Percentiles rank a stretch among this genome's conserved stretches.
Conservation (phyloP, 257 asterid species). For the Solanum habrochaites region DNA sequence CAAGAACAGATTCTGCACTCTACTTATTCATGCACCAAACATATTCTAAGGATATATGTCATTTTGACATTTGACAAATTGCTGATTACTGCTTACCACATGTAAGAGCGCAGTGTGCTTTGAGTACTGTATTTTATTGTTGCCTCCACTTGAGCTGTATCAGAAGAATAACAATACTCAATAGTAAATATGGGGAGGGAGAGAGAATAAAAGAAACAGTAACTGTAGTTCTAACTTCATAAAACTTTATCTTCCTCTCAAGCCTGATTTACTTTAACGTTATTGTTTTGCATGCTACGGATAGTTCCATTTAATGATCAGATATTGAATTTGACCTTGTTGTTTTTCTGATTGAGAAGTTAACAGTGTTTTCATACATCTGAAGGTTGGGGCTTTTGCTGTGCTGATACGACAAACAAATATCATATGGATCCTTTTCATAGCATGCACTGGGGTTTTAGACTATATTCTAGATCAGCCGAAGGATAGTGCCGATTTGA, state of each 20-base stretch:
- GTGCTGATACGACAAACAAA: constrained; percentile 90
- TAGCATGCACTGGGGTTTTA: constrained; percentile 60
- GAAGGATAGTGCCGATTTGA: constrained; percentile 18
- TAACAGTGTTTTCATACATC: background rate
- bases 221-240: background rate
- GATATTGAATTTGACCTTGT: background rate
- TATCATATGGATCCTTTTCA: constrained; percentile 81
- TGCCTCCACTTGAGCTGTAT: background rate
- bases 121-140: background rate
- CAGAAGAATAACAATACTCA: background rate
- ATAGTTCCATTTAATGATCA: background rate
- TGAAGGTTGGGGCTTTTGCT: constrained; percentile 72
- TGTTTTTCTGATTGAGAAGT: background rate
- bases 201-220: background rate
- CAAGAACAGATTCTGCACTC: background rate
- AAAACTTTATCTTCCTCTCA: background rate
- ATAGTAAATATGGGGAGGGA: background rate
- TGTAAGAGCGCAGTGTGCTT: background rate
- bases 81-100: background rate
- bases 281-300: too few species aligned
- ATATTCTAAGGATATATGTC: background rate
- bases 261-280: background rate
- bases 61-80: background rate
- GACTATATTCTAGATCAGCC: constrained; percentile 33
- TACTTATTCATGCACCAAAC: background rate